phyloP scores from a whole-genome alignment of 2,329 filamentous ascomycete species.

The Cercospora zeae-maydis region DNA sequence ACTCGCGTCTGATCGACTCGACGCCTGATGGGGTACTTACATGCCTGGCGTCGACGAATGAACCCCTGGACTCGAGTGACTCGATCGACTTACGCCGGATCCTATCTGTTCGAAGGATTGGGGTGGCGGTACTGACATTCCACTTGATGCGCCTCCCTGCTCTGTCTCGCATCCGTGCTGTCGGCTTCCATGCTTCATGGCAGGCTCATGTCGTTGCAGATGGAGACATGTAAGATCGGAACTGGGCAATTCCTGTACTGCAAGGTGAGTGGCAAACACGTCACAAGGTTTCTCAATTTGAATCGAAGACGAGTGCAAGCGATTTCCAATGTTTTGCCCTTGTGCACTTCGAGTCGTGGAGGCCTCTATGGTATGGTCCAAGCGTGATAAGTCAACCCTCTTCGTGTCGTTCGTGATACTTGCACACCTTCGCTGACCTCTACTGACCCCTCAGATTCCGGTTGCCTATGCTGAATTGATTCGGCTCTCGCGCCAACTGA shows the following conservation, averaged over 20 bases:
- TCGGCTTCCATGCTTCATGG: neutral
- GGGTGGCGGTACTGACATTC: too few species aligned
- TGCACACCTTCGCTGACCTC: neutral
- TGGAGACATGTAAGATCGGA: neutral
- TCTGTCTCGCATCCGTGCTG: neutral
- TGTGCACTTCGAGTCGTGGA: neutral
- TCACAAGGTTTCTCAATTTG: neutral
- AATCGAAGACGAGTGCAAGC: neutral
- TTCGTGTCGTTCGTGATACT: neutral
- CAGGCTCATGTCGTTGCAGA: neutral
- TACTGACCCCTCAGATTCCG: neutral
- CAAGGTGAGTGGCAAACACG: neutral
- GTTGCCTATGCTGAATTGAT: neutral
- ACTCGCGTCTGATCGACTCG: neutral
- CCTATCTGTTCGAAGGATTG: neutral
- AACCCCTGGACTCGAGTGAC: neutral
- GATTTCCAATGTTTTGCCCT: too few species aligned
- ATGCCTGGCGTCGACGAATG: neutral
- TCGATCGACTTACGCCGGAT: neutral
- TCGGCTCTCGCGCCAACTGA: conserved; percentile 16
- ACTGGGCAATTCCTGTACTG: neutral
- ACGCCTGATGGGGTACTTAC: neutral
- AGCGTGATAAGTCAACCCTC: neutral
- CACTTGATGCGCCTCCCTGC: neutral
- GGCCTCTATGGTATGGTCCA: neutral